Conservation (phyloP, 2,329 filamentous ascomycete species). For the Conoideocrella luteorostrata region DNA sequence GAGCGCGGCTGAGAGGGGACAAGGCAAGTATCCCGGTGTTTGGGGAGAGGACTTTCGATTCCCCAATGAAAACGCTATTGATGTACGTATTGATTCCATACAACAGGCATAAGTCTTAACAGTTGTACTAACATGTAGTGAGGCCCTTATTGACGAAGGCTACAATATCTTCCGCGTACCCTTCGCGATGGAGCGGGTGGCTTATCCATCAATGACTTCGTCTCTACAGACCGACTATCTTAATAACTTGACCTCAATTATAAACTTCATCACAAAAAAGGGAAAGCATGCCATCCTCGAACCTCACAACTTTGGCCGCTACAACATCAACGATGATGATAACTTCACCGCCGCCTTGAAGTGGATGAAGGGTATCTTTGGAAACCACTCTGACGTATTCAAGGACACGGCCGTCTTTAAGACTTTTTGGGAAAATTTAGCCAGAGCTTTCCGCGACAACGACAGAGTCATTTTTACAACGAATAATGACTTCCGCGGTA, state of each 20-base stretch:
- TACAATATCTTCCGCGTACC: conserved; percentile 53
- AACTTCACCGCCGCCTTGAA: too few relatives aligned
- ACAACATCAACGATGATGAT: too few relatives aligned
- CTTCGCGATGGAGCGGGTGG: conserved; percentile 51
- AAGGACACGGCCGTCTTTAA: conserved; percentile 35
- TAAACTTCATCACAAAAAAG: conserved; percentile 26
- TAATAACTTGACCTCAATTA: conserved; percentile 25
- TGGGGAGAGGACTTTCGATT: conserved; percentile 58
- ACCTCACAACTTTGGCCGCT: conserved; percentile 55
- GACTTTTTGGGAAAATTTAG: conserved; percentile 52
- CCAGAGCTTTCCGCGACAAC: conserved; percentile 46
- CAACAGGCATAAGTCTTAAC: too few relatives aligned
- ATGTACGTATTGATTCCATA: too few relatives aligned
- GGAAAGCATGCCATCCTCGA: conserved; percentile 49
- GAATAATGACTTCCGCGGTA: conserved; percentile 52
- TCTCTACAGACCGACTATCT: conserved; percentile 33
- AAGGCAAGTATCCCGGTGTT: conserved; percentile 52
- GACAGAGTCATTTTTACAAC: conserved; percentile 55
- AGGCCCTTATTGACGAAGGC: conserved; percentile 44
- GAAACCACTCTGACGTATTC: too few relatives aligned
- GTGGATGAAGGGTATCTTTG: too few relatives aligned
- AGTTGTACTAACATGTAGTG: neutral
- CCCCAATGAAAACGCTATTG: conserved; percentile 44
- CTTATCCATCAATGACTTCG: conserved; percentile 36
- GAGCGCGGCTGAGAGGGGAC: too few relatives aligned